phyloP scores from a whole-genome alignment of 495 filamentous ascomycete genomes.

The Penicillium herquei region DNA sequence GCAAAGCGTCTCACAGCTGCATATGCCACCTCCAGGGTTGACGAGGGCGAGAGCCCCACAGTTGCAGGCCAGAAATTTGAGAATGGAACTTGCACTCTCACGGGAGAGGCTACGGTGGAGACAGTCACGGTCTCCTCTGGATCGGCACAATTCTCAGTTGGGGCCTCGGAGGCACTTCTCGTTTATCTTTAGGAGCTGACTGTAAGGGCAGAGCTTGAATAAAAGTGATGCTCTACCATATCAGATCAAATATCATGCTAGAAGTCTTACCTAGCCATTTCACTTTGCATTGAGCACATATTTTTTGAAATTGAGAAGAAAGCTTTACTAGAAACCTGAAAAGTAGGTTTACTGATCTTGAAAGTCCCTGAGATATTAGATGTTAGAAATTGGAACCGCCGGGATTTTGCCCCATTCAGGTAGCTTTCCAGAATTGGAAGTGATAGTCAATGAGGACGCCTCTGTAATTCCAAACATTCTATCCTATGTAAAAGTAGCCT shows the following conservation, averaged over 20 bases:
- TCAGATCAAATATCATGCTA: too few species aligned
- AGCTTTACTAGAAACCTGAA: too few species aligned
- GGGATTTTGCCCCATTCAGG: neutral
- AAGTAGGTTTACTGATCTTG: too few species aligned
- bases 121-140: conserved; percentile 37
- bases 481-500: too few species aligned
- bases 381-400: neutral
- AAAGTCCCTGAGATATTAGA: too few species aligned
- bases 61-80: conserved; percentile 55
- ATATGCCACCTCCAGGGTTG: conserved; percentile 47
- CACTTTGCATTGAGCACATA: neutral
- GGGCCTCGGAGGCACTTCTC: conserved; percentile 54
- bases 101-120: conserved; percentile 45
- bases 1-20: conserved; percentile 55
- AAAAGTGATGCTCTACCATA: conserved; percentile 4
- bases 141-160: conserved; percentile 45
- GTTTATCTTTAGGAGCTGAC: conserved; percentile 38
- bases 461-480: too few species aligned
- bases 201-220: too few species aligned
- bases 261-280: too few species aligned
- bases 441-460: too few species aligned
- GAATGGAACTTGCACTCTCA: conserved; percentile 50
- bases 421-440: neutral
- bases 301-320: too few species aligned
- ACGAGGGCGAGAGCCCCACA: conserved; percentile 43